Percentiles rank a stretch among this genome's conserved stretches.
These are phyloP conservation scores for Austropuccinia psidii DNA, from an alignment of 1,284 basidiomycete species.

Conservation along the genomic window DNA sequence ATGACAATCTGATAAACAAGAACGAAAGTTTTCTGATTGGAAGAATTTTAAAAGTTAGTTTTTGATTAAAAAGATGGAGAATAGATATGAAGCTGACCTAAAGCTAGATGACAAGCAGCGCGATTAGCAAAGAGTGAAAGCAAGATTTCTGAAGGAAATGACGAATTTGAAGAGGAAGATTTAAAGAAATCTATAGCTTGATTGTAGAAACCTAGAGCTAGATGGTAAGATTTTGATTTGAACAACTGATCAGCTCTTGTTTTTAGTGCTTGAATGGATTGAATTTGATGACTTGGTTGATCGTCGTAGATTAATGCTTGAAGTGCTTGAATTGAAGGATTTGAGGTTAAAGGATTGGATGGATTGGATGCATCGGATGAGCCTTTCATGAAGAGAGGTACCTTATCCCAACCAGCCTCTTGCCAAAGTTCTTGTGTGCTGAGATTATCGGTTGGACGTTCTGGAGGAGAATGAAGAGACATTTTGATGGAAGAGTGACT, in stretches of 20 bases:
- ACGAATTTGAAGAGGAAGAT: not conserved
- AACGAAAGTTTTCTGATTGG: slow-evolving; percentile 11
- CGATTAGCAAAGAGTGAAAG: slow-evolving; percentile 18
- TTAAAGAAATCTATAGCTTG: slow-evolving; percentile 22
- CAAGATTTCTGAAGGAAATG: not conserved
- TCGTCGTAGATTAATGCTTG: slow-evolving; percentile 29
- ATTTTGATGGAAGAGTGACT: too few relatives aligned
- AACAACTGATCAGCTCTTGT: slow-evolving; percentile 26
- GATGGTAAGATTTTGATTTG: not conserved
- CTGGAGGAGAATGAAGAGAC: too few relatives aligned
- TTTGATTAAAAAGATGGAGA: too few relatives aligned
- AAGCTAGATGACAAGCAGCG: slow-evolving; percentile 35
- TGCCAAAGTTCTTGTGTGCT: not conserved
- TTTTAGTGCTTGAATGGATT: slow-evolving; percentile 16
- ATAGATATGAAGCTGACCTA: slow-evolving; percentile 4
- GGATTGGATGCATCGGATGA: not conserved
- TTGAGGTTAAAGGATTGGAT: not conserved
- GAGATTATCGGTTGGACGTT: not conserved
- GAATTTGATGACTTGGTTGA: not conserved
- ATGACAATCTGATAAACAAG: slow-evolving; percentile 27
- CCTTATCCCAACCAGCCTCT: slow-evolving; percentile 15
- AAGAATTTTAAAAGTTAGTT: too few relatives aligned
- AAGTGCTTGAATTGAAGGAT: slow-evolving; percentile 14
- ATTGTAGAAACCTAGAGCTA: slow-evolving; percentile 29
- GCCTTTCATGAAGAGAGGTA: slow-evolving; percentile 29